A percentile compares a stretch with the other conserved stretches of the same genome.
phyloP scores from a whole-genome alignment of 2,329 filamentous ascomycete species.

The Stagonosporopsis vannaccii region DNA sequence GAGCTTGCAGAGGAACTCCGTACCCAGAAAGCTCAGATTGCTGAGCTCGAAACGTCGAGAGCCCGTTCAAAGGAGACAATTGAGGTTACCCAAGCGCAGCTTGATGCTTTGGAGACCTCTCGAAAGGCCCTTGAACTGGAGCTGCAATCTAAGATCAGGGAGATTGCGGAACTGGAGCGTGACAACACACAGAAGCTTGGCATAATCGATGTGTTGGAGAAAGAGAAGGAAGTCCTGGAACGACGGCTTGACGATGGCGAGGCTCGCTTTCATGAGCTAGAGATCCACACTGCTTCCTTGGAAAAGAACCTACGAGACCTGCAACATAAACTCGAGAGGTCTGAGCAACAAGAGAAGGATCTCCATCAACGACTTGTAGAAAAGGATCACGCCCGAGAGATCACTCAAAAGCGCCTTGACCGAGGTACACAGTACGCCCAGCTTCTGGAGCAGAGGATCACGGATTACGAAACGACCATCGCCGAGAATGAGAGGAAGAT shows the following conservation, averaged over 20 bases:
- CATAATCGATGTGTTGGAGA: conserved; percentile 31
- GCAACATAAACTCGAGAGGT: conserved; percentile 29
- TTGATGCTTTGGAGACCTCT: conserved; percentile 26
- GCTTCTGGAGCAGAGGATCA: conserved; percentile 35
- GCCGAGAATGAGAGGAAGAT: conserved; percentile 36
- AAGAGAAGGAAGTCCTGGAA: conserved; percentile 34
- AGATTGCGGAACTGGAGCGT: conserved; percentile 38
- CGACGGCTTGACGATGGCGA: conserved; percentile 26
- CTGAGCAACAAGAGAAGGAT: conserved; percentile 30
- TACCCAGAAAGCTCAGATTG: conserved; percentile 40
- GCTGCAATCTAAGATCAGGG: conserved; percentile 33
- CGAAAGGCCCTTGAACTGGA: conserved; percentile 33
- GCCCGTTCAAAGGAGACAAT: conserved; percentile 32
- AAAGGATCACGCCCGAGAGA: conserved; percentile 27
- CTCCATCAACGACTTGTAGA: conserved; percentile 32
- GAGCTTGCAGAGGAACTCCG: conserved; percentile 38
- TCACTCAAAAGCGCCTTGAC: conserved; percentile 28
- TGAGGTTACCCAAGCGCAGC: conserved; percentile 29
- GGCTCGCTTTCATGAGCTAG: conserved; percentile 32
- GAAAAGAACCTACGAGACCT: conserved; percentile 30
- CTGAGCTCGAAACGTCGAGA: conserved; percentile 38
- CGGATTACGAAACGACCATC: conserved; percentile 30
- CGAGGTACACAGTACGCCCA: conserved; percentile 30
- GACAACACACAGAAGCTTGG: conserved; percentile 24
- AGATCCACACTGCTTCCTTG: conserved; percentile 28